phyloP scores from a whole-genome alignment of 1,139 yeast genomes.

The Yamadazyma taylorii region DNA sequence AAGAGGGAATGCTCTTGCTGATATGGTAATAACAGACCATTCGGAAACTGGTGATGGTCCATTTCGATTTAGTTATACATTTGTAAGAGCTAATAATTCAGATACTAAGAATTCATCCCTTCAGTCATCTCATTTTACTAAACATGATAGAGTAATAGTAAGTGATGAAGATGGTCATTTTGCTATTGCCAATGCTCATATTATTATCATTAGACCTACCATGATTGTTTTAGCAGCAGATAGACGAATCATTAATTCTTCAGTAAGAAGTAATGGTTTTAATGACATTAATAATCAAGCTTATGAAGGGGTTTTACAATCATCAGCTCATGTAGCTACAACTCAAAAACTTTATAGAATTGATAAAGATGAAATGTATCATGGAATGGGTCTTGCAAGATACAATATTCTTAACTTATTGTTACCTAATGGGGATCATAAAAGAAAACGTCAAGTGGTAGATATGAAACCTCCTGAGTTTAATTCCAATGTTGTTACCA shows the following conservation, averaged over 20 bases:
- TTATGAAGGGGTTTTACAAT: constrained; percentile 11
- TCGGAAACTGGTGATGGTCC: constrained; percentile 22
- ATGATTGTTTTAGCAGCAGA: constrained; percentile 45
- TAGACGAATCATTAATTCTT: constrained; percentile 51
- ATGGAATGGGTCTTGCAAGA: constrained; percentile 75
- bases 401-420: constrained; percentile 73
- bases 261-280: constrained; percentile 41
- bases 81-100: constrained; percentile 30
- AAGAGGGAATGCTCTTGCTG: constrained; percentile 61
- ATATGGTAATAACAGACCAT: constrained; percentile 37
- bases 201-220: constrained; percentile 43
- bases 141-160: constrained; percentile 60
- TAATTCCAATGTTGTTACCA: constrained; percentile 4
- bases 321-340: not conserved
- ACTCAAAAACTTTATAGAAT: constrained; percentile 50
- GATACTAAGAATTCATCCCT: constrained; percentile 18
- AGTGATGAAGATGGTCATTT: constrained; percentile 84
- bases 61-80: constrained; percentile 45
- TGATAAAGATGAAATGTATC: constrained; percentile 78
- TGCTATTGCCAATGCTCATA: constrained; percentile 65
- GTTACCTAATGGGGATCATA: constrained; percentile 51
- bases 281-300: constrained; percentile 23
- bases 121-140: constrained; percentile 44
- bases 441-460: constrained; percentile 59
- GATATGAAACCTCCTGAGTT: constrained; percentile 45